Evolutionary conservation across 2,329 filamentous ascomycete genomes (phyloP).

Genomic region (Neobulgaria alba): DNA sequence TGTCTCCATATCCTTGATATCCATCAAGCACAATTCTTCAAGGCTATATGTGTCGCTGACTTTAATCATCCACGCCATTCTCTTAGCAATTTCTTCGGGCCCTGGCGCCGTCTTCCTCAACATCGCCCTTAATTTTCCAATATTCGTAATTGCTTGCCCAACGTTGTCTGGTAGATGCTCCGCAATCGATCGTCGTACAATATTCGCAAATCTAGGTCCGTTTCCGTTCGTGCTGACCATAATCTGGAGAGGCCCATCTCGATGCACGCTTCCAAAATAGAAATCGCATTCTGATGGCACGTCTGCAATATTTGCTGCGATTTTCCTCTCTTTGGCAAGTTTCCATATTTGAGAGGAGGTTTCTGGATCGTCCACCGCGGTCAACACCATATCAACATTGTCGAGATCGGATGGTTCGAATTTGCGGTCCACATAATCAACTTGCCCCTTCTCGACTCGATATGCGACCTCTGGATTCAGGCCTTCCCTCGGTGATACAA

Average conservation of each 20-base stretch:
- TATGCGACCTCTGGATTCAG: constrained; percentile 83
- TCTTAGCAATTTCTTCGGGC: constrained; percentile 66
- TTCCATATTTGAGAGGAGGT: constrained; percentile 91
- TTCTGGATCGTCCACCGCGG: constrained; percentile 84
- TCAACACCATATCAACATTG: constrained; percentile 80
- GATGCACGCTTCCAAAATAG: constrained; percentile 93
- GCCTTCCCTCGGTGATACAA: constrained; percentile 71
- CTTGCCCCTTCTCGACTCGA: constrained; percentile 65
- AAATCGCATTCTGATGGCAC: constrained; percentile 97
- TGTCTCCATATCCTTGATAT: constrained; percentile 74
- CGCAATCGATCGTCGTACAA: constrained; percentile 77
- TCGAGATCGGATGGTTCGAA: constrained; percentile 87
- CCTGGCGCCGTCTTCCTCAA: constrained; percentile 68
- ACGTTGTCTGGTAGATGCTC: constrained; percentile 66
- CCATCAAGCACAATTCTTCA: constrained; percentile 75
- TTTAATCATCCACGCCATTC: constrained; percentile 93
- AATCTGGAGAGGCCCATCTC: constrained; percentile 90
- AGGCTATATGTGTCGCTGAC: constrained; percentile 83
- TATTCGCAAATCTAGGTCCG: constrained; percentile 81
- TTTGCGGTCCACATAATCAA: constrained; percentile 71
- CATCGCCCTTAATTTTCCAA: constrained; percentile 72
- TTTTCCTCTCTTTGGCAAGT: constrained; percentile 74
- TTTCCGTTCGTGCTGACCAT: constrained; percentile 99
- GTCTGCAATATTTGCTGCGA: constrained; percentile 93
- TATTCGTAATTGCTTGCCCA: constrained; percentile 76